phyloP scores from a whole-genome alignment of 1,139 yeast genomes.

The Candida pseudoviswanathii region DNA sequence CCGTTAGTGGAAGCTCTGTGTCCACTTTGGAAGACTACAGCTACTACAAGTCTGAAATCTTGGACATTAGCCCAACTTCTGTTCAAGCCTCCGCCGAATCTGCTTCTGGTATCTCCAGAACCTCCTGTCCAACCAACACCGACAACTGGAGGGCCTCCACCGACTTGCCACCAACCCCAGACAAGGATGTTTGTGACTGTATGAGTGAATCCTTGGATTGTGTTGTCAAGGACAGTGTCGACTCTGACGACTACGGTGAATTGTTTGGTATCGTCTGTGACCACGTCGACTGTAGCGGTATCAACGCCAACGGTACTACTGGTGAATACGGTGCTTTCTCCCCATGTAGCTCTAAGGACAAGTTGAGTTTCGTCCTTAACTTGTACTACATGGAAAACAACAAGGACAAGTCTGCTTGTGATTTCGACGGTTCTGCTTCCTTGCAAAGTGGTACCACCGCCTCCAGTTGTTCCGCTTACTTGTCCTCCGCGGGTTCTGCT shows the following conservation, averaged over 20 bases:
- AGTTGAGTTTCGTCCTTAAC: slow-evolving; percentile 64
- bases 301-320: slow-evolving; percentile 57
- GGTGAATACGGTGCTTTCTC: slow-evolving; percentile 67
- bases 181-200: slow-evolving; percentile 61
- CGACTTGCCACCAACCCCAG: slow-evolving; percentile 70
- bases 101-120: slow-evolving; percentile 23
- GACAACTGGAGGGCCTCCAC: slow-evolving; percentile 57
- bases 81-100: slow-evolving; percentile 29
- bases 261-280: slow-evolving; percentile 58
- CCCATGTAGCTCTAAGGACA: slow-evolving; percentile 58
- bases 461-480: slow-evolving; percentile 51
- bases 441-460: slow-evolving; percentile 50
- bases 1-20: slow-evolving; percentile 43
- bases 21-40: slow-evolving; percentile 50
- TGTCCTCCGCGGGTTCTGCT: slow-evolving; percentile 41
- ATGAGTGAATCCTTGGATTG: slow-evolving; percentile 50
- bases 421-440: slow-evolving; percentile 67
- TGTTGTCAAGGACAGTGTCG: slow-evolving; percentile 49
- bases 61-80: slow-evolving; percentile 49
- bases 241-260: slow-evolving; percentile 50
- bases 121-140: slow-evolving; percentile 55
- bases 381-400: slow-evolving; percentile 55
- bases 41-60: slow-evolving; percentile 59
- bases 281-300: slow-evolving; percentile 51
- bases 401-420: slow-evolving; percentile 54